These are phyloP conservation scores for Candida gorgasii DNA, from an alignment of 805 yeast species.

Conservation along the genomic window DNA sequence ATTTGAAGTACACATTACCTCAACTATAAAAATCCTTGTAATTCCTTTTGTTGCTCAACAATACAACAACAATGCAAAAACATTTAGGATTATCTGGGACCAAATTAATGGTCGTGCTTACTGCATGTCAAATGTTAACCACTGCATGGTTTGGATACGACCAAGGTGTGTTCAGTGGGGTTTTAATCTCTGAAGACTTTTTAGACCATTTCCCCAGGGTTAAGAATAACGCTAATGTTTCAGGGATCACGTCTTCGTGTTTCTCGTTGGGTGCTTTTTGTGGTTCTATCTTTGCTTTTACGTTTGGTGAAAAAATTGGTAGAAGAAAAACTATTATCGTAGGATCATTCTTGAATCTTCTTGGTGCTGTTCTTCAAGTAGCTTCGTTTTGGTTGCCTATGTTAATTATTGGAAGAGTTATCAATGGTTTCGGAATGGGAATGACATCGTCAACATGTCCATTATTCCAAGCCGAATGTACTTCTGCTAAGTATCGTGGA, in stretches of 20 bases:
- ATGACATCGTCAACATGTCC: constrained; percentile 45
- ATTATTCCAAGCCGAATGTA: constrained; percentile 48
- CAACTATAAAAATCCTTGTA: neutral
- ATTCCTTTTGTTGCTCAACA: constrained; percentile 1
- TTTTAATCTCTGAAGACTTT: constrained; percentile 16
- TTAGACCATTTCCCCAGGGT: constrained; percentile 15
- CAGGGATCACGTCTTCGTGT: constrained; percentile 18
- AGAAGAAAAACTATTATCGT: constrained; percentile 39
- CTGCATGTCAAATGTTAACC: constrained; percentile 14
- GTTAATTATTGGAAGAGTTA: constrained; percentile 59
- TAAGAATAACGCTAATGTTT: constrained; percentile 11
- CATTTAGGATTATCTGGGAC: constrained; percentile 16
- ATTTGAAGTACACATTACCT: neutral
- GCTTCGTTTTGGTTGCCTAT: constrained; percentile 52
- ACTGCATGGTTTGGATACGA: constrained; percentile 18
- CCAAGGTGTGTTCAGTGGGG: constrained; percentile 17
- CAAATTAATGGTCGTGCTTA: constrained; percentile 11
- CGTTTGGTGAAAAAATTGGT: constrained; percentile 40
- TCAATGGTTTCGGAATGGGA: constrained; percentile 47
- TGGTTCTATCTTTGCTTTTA: constrained; percentile 43
- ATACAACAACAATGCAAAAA: constrained; percentile 9
- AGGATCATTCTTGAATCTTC: constrained; percentile 38
- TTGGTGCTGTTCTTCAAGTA: constrained; percentile 41
- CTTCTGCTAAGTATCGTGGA: constrained; percentile 44
- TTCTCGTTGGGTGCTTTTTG: constrained; percentile 53